Percentiles rank a stretch among this genome's conserved stretches.
phyloP scores from a whole-genome alignment of 768 basidiomycete species.

The Hebeloma cylindrosporum region DNA sequence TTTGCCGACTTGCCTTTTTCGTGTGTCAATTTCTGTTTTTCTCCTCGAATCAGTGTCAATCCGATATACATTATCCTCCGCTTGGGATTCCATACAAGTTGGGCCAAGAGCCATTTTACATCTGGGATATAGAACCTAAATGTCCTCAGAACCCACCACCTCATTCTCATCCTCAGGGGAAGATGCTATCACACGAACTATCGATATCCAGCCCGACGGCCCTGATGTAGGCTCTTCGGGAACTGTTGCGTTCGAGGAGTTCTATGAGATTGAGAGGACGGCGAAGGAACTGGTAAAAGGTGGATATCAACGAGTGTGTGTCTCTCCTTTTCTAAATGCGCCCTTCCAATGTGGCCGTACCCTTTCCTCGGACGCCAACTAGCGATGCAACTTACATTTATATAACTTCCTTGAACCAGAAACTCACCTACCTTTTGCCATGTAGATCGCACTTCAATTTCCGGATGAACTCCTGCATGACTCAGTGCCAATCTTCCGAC shows the following conservation, averaged over 20 bases:
- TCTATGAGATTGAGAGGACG: slow-evolving; percentile 77
- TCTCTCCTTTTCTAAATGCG: background rate
- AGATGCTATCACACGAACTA: slow-evolving; percentile 58
- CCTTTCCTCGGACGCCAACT: too few relatives aligned
- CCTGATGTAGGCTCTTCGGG: slow-evolving; percentile 32
- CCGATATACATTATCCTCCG: too few relatives aligned
- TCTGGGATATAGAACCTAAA: too few relatives aligned
- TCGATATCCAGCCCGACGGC: slow-evolving; percentile 46
- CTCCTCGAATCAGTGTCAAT: too few relatives aligned
- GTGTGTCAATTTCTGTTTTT: too few relatives aligned
- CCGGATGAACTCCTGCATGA: slow-evolving; percentile 89
- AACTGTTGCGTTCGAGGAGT: slow-evolving; percentile 50
- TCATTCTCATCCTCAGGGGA: slow-evolving; percentile 34
- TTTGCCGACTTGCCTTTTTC: too few relatives aligned
- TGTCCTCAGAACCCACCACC: slow-evolving; percentile 16
- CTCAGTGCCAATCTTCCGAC: slow-evolving; percentile 80
- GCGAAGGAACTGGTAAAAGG: slow-evolving; percentile 57
- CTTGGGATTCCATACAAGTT: too few relatives aligned
- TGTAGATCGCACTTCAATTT: slow-evolving; percentile 87
- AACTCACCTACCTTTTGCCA: background rate
- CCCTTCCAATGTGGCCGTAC: too few relatives aligned
- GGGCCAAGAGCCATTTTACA: too few relatives aligned
- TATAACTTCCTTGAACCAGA: background rate
- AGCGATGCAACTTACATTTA: too few relatives aligned
- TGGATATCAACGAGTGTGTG: slow-evolving; percentile 68